Conservation (phyloP, 805 yeast genomes). For the Candida yuanshanica region DNA sequence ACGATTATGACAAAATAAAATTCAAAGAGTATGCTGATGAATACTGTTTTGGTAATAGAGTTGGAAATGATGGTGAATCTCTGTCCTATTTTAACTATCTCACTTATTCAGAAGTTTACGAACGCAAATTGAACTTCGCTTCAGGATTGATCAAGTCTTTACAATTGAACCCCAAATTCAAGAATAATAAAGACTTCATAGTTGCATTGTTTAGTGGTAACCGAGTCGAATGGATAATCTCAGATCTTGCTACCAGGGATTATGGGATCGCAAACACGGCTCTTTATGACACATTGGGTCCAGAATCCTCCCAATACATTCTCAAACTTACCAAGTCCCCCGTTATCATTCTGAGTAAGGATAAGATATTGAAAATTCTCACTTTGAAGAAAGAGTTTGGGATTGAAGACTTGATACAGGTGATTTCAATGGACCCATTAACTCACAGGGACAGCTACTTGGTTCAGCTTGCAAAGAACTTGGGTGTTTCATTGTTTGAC, state of each 20-base stretch:
- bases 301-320: constrained; percentile 57
- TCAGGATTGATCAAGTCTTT: constrained; percentile 38
- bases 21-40: constrained; percentile 27
- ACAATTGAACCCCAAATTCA: constrained; percentile 6
- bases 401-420: constrained; percentile 29
- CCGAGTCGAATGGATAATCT: constrained; percentile 56
- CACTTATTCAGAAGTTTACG: constrained; percentile 34
- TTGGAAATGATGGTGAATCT: constrained; percentile 27
- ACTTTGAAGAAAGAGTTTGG: constrained; percentile 32
- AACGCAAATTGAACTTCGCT: constrained; percentile 41
- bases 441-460: constrained; percentile 21
- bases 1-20: constrained; percentile 35
- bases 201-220: constrained; percentile 50
- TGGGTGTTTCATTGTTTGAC: constrained; percentile 30
- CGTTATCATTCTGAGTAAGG: constrained; percentile 43
- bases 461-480: constrained; percentile 13
- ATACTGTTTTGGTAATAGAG: constrained; percentile 12
- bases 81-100: constrained; percentile 30
- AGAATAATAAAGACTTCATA: constrained; percentile 29
- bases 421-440: constrained; percentile 45
- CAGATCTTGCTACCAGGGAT: constrained; percentile 48
- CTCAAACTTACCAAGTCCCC: constrained; percentile 58
- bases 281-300: constrained; percentile 52
- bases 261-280: constrained; percentile 39
- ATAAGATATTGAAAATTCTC: constrained; percentile 37